Conservation (phyloP, 2,329 filamentous ascomycete species). For the Aspergillus aculeatinus region DNA sequence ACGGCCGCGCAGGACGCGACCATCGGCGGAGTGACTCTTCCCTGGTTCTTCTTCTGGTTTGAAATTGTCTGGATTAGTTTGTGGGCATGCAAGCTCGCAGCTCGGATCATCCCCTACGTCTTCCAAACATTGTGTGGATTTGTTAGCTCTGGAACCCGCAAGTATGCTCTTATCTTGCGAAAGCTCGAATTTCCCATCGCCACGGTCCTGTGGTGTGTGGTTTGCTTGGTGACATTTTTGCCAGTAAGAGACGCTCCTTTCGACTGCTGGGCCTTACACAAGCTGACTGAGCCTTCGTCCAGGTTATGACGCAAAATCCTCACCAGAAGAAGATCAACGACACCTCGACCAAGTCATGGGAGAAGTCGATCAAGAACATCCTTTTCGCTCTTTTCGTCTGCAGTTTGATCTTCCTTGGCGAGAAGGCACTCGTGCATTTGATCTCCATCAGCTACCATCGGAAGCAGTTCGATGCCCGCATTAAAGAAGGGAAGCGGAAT, state of each 20-base stretch:
- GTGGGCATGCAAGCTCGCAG: slow-evolving; percentile 62
- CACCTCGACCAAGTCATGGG: slow-evolving; percentile 48
- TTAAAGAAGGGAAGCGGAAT: slow-evolving; percentile 87
- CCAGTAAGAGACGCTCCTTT: slow-evolving; percentile 38
- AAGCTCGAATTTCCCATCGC: slow-evolving; percentile 62
- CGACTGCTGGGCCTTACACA: too few species aligned
- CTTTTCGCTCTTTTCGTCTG: slow-evolving; percentile 58
- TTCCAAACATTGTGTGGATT: slow-evolving; percentile 63
- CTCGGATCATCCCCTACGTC: slow-evolving; percentile 57
- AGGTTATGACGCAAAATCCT: slow-evolving; percentile 48
- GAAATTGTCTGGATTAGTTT: slow-evolving; percentile 64
- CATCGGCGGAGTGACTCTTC: slow-evolving; percentile 57
- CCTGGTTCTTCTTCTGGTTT: slow-evolving; percentile 65
- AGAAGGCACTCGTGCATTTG: slow-evolving; percentile 62
- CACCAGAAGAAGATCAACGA: slow-evolving; percentile 31
- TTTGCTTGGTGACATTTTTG: slow-evolving; percentile 60
- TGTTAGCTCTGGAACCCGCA: slow-evolving; percentile 63
- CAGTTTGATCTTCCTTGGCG: slow-evolving; percentile 56
- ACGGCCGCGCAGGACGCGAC: slow-evolving; percentile 48
- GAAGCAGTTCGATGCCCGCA: slow-evolving; percentile 66
- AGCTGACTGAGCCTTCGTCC: not conserved
- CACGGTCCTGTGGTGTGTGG: slow-evolving; percentile 60
- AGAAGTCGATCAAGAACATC: slow-evolving; percentile 57
- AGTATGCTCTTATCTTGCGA: slow-evolving; percentile 60
- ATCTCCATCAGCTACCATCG: slow-evolving; percentile 69